Conservation (phyloP, 1,284 basidiomycete species). For the Phellinidium pouzarii region DNA sequence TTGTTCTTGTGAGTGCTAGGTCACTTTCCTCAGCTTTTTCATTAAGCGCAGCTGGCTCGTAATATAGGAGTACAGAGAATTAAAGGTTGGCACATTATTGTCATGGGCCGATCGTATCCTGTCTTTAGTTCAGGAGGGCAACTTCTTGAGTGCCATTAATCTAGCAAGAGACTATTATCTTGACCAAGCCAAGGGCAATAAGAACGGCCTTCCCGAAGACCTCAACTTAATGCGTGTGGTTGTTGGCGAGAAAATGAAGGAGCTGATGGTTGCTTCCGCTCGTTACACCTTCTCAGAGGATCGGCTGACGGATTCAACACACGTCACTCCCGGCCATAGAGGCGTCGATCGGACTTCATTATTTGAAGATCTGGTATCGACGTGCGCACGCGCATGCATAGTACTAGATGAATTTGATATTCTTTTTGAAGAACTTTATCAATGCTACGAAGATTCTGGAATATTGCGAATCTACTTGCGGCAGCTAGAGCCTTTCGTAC, state of each 20-base stretch:
- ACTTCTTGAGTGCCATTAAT: constrained; percentile 89
- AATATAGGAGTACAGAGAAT: constrained; percentile 54
- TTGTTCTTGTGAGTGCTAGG: constrained; percentile 65
- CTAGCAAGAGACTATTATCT: constrained; percentile 80
- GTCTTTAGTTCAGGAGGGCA: constrained; percentile 75
- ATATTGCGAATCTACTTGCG: constrained; percentile 85
- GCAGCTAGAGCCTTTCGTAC: constrained; percentile 80
- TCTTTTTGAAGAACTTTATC: constrained; percentile 90
- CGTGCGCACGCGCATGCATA: constrained; percentile 79
- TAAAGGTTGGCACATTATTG: constrained; percentile 81
- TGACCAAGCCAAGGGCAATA: constrained; percentile 79
- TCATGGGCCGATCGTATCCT: constrained; percentile 96
- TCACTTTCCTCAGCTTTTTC: background rate
- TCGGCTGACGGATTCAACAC: constrained; percentile 85
- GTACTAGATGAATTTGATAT: constrained; percentile 78
- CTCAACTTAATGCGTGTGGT: constrained; percentile 49
- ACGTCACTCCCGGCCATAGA: constrained; percentile 73
- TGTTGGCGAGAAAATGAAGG: constrained; percentile 73
- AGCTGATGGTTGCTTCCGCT: constrained; percentile 83
- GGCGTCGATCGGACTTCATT: constrained; percentile 89
- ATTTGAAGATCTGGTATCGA: constrained; percentile 83
- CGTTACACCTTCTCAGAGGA: constrained; percentile 93
- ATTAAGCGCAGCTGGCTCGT: constrained; percentile 6
- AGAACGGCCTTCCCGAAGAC: constrained; percentile 79
- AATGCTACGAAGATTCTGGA: constrained; percentile 79